A percentile compares a stretch with the other conserved stretches of the same genome.
Conservation (phyloP, 2,329 filamentous ascomycete genomes). For the Fusarium pseudocircinatum region DNA sequence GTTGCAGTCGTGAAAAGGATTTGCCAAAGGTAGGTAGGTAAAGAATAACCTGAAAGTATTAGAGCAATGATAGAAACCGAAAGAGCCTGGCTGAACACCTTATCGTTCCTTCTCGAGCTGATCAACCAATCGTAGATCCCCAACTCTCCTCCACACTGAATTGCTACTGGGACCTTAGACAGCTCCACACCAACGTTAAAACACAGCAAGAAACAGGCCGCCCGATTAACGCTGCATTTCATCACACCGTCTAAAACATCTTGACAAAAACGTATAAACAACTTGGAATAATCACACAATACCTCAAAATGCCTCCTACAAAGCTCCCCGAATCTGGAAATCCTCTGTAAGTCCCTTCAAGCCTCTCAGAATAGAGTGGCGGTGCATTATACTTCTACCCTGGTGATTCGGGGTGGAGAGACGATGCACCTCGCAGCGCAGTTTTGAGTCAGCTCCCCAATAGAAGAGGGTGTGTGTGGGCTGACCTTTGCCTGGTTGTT, state of each 20-base stretch:
- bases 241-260: slow-evolving; percentile 6
- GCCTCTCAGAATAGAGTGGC: slow-evolving; percentile 11
- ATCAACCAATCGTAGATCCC: slow-evolving; percentile 14
- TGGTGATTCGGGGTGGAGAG: slow-evolving; percentile 31
- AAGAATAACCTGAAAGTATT: not conserved
- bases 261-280: slow-evolving; percentile 1
- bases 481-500: slow-evolving; percentile 32
- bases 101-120: not conserved
- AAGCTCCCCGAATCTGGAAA: slow-evolving; percentile 59
- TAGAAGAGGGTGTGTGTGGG: slow-evolving; percentile 28
- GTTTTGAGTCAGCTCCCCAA: slow-evolving; percentile 29
- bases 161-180: slow-evolving; percentile 7
- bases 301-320: slow-evolving; percentile 54
- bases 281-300: not conserved
- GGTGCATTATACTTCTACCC: slow-evolving; percentile 22
- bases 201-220: slow-evolving; percentile 6
- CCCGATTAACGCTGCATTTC: slow-evolving; percentile 3
- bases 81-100: not conserved
- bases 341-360: slow-evolving; percentile 53
- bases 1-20: not conserved
- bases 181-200: slow-evolving; percentile 19
- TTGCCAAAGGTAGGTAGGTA: not conserved
- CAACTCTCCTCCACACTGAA: slow-evolving; percentile 17
- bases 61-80: not conserved
- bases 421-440: slow-evolving; percentile 9